These are phyloP conservation scores for Penicillium malachiteum DNA, from an alignment of 495 filamentous ascomycete species.

Conservation along the genomic window DNA sequence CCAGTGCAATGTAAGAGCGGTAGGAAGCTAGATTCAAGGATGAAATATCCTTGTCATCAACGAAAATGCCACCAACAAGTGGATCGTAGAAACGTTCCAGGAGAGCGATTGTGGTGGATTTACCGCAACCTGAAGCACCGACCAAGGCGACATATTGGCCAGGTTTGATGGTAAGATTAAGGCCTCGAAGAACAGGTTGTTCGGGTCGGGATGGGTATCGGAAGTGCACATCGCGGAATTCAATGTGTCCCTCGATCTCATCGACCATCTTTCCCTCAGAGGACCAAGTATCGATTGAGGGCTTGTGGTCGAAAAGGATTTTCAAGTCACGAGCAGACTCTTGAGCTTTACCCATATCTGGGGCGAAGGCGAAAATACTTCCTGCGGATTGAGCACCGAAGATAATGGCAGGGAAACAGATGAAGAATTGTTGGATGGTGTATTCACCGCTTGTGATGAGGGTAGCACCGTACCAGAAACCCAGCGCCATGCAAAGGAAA, in stretches of 20 bases:
- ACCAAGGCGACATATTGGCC: constrained; percentile 79
- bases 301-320: constrained; percentile 63
- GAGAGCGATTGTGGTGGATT: constrained; percentile 74
- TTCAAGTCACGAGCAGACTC: constrained; percentile 72
- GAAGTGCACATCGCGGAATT: constrained; percentile 74
- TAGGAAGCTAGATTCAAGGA: constrained; percentile 36
- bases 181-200: constrained; percentile 67
- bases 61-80: constrained; percentile 58
- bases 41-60: constrained; percentile 36
- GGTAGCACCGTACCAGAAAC: constrained; percentile 86
- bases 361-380: constrained; percentile 74
- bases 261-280: constrained; percentile 48
- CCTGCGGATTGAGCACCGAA: constrained; percentile 79
- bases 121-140: constrained; percentile 76
- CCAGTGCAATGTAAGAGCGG: constrained; percentile 68
- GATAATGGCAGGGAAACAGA: constrained; percentile 71
- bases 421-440: constrained; percentile 73
- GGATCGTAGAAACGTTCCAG: constrained; percentile 83
- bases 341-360: constrained; percentile 81
- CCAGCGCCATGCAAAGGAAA: constrained; percentile 77
- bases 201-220: constrained; percentile 73
- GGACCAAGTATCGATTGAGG: constrained; percentile 77
- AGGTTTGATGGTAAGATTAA: constrained; percentile 64
- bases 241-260: constrained; percentile 57
- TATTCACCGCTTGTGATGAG: constrained; percentile 67